These are phyloP conservation scores for Boletus bicolor DNA, from an alignment of 768 basidiomycete genomes.

Conservation along the genomic window DNA sequence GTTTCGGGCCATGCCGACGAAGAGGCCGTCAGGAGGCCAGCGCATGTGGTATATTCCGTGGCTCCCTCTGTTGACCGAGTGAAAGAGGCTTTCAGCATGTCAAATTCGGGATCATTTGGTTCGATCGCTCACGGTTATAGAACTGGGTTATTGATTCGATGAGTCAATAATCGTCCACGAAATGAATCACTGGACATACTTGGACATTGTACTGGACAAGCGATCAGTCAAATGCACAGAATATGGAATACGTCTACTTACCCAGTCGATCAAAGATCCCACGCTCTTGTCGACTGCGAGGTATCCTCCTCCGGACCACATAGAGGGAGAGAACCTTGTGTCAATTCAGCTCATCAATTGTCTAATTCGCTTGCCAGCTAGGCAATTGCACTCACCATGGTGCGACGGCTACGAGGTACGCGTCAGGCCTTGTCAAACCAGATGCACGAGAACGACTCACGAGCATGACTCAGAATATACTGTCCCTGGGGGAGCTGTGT, in stretches of 20 bases:
- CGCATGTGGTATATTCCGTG: conserved; percentile 62
- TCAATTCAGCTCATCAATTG: not conserved
- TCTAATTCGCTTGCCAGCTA: not conserved
- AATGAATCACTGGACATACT: conserved; percentile 18
- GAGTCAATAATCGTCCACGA: conserved; percentile 1
- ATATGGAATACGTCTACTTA: conserved; percentile 9
- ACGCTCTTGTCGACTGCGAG: conserved; percentile 36
- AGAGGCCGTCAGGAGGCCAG: conserved; percentile 54
- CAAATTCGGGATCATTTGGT: not conserved
- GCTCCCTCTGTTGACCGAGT: conserved; percentile 45
- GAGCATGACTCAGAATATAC: conserved; percentile 36
- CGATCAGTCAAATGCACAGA: not conserved
- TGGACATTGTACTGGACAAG: conserved; percentile 36
- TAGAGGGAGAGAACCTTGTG: conserved; percentile 19
- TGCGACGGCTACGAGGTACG: conserved; percentile 14
- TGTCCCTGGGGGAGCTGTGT: conserved; percentile 30
- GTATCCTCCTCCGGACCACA: conserved; percentile 35
- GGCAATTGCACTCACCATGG: conserved; percentile 16
- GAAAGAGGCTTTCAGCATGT: not conserved
- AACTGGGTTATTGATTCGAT: conserved; percentile 12
- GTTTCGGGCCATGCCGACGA: conserved; percentile 60
- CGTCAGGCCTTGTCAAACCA: not conserved
- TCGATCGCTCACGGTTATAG: conserved; percentile 27
- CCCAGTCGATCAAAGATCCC: conserved; percentile 46
- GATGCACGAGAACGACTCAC: conserved; percentile 19